A percentile compares a stretch with the other conserved stretches of the same genome.
Evolutionary conservation across 345 rosid species (phyloP).

Genomic region (Pugionium cornutum): DNA sequence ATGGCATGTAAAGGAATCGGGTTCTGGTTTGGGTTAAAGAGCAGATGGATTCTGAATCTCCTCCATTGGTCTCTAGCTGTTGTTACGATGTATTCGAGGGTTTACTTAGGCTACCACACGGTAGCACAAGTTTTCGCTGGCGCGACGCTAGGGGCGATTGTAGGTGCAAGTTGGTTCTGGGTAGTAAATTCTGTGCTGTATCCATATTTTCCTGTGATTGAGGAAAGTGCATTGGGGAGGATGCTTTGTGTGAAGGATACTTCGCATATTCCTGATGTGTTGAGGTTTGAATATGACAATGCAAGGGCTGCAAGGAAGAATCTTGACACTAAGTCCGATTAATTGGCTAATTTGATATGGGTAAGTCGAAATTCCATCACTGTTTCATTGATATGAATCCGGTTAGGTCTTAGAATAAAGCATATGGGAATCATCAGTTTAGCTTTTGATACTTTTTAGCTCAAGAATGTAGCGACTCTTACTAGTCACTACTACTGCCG

Average conservation of each 20-base stretch:
- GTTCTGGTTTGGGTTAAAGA: constrained; percentile 49
- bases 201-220: constrained; percentile 66
- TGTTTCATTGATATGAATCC: constrained; percentile 9
- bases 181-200: constrained; percentile 57
- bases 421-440: constrained; percentile 6
- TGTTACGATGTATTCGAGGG: constrained; percentile 88
- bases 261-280: constrained; percentile 79
- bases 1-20: constrained; percentile 66
- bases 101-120: constrained; percentile 87
- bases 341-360: constrained; percentile 33
- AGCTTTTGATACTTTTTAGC: constrained; percentile 7
- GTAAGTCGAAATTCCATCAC: constrained; percentile 34
- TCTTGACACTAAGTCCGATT: constrained; percentile 51
- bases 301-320: constrained; percentile 75
- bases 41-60: constrained; percentile 47
- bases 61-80: constrained; percentile 69
- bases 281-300: constrained; percentile 92
- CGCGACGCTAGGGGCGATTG: constrained; percentile 58
- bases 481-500: not conserved
- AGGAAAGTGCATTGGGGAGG: constrained; percentile 78
- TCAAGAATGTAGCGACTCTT: not conserved
- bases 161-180: constrained; percentile 83
- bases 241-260: constrained; percentile 82
- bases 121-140: constrained; percentile 90
- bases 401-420: constrained; percentile 10